phyloP scores from a whole-genome alignment of 805 yeast genomes.

The Metschnikowia orientalis region DNA sequence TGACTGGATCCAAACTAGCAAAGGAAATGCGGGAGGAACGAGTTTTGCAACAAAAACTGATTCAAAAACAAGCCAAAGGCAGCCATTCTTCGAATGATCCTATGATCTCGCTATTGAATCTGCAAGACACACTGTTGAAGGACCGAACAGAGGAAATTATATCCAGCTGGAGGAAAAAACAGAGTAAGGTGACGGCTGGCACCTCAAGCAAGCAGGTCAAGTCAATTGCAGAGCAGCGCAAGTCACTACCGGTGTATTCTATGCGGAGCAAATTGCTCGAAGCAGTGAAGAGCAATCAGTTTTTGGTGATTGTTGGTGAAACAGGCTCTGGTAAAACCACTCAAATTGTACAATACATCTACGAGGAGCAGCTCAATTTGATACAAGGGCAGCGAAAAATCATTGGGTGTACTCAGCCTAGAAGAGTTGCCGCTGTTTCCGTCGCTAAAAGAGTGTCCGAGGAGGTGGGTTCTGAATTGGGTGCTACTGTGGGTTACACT shows the following conservation, averaged over 20 bases:
- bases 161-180: slow-evolving; percentile 15
- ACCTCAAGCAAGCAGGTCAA: slow-evolving; percentile 1
- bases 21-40: slow-evolving; percentile 60
- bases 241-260: slow-evolving; percentile 66
- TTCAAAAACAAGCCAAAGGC: slow-evolving; percentile 29
- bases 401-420: slow-evolving; percentile 73
- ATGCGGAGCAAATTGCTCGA: slow-evolving; percentile 55
- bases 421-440: slow-evolving; percentile 78
- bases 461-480: slow-evolving; percentile 66
- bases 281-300: slow-evolving; percentile 69
- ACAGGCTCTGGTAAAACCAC: slow-evolving; percentile 63
- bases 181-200: slow-evolving; percentile 7
- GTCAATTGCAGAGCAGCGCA: slow-evolving; percentile 37
- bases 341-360: slow-evolving; percentile 38
- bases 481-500: slow-evolving; percentile 77
- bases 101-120: slow-evolving; percentile 4
- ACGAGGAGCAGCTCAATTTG: slow-evolving; percentile 57
- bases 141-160: slow-evolving; percentile 13
- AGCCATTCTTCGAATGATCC: slow-evolving; percentile 12
- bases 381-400: slow-evolving; percentile 21
- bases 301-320: slow-evolving; percentile 84
- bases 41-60: slow-evolving; percentile 45
- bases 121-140: slow-evolving; percentile 7
- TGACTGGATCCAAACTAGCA: slow-evolving; percentile 66
- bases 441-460: slow-evolving; percentile 81